Evolutionary conservation across 139 green algal genomes (phyloP).

Genomic region (Volvox africanus): DNA sequence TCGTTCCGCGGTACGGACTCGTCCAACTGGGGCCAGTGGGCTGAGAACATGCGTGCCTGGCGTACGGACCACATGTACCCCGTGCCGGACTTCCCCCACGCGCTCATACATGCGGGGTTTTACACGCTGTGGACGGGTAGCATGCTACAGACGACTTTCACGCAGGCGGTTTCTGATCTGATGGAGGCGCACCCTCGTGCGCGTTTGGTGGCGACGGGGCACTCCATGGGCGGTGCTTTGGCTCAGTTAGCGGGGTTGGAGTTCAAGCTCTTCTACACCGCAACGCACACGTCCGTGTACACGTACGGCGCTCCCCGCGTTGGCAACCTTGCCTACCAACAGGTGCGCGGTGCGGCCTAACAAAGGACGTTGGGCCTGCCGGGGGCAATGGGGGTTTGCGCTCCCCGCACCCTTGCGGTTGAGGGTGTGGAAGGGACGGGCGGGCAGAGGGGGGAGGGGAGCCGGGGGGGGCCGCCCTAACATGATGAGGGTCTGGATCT

Average conservation of each 20-base stretch:
- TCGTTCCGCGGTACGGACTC: constrained; percentile 84
- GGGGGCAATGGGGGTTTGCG: neutral
- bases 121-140: constrained; percentile 53
- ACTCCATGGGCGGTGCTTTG: constrained; percentile 71
- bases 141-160: constrained; percentile 13
- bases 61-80: constrained; percentile 60
- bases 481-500: too few species aligned
- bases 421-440: neutral
- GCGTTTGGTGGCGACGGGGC: constrained; percentile 57
- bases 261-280: constrained; percentile 52
- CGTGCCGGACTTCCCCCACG: constrained; percentile 35
- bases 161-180: constrained; percentile 37
- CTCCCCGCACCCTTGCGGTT: too few species aligned
- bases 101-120: constrained; percentile 55
- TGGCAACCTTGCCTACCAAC: constrained; percentile 83
- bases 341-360: constrained; percentile 73
- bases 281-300: constrained; percentile 55
- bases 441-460: neutral
- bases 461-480: too few species aligned
- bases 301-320: constrained; percentile 91
- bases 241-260: constrained; percentile 61
- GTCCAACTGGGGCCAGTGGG: constrained; percentile 80
- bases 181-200: constrained; percentile 49
- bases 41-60: constrained; percentile 87
- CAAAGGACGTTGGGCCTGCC: neutral